Evolutionary conservation across 169 alveolate genomes (phyloP).

Genomic region (Plasmodium coatneyi): DNA sequence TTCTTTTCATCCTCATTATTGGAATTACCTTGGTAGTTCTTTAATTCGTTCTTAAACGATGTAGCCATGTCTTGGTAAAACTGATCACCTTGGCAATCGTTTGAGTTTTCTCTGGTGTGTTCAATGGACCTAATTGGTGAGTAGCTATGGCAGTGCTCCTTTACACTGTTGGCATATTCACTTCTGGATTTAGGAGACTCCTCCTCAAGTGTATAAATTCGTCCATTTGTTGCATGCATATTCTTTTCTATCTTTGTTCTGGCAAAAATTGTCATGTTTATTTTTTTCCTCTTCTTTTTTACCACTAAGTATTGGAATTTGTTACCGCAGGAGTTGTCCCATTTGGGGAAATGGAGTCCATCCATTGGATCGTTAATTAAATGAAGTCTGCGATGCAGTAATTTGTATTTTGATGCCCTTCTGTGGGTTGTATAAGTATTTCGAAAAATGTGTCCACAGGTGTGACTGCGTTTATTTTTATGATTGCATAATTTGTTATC

Average conservation of each 20-base stretch:
- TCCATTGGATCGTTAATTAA: not conserved
- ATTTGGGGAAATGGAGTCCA: not conserved
- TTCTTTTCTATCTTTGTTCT: not conserved
- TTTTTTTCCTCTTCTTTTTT: conserved; percentile 41
- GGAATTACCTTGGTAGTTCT: not conserved
- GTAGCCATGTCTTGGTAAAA: not conserved
- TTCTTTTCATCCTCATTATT: not conserved
- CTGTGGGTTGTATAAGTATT: not conserved
- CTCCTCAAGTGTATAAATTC: not conserved
- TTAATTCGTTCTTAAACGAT: not conserved
- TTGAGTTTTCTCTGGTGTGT: not conserved
- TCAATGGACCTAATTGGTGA: not conserved
- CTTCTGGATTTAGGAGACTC: not conserved
- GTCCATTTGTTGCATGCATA: not conserved
- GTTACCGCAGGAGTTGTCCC: not conserved
- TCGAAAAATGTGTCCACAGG: not conserved
- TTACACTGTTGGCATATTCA: not conserved
- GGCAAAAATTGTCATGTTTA: not conserved
- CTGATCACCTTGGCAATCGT: not conserved
- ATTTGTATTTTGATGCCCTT: not conserved
- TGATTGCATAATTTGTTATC: not conserved
- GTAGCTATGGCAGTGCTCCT: not conserved
- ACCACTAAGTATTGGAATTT: conserved; percentile 12
- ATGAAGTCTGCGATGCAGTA: not conserved
- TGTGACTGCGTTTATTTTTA: conserved; percentile 1